phyloP scores from a whole-genome alignment of 2,329 filamentous ascomycete genomes.

The Bipolaris cookei region DNA sequence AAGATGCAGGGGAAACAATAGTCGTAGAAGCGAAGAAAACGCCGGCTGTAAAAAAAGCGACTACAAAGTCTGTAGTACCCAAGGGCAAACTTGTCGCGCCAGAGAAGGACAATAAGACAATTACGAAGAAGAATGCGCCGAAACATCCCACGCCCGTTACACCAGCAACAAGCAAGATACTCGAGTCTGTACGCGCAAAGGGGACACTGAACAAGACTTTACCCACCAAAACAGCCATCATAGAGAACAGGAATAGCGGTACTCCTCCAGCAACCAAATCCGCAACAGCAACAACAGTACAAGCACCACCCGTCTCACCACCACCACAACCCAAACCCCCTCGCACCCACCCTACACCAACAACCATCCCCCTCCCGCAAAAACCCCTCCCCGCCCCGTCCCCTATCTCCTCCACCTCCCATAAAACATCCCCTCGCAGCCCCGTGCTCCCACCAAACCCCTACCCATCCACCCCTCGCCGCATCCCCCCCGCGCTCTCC shows the following conservation, averaged over 20 bases:
- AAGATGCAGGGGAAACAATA: slow-evolving; percentile 18
- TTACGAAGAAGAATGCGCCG: slow-evolving; percentile 21
- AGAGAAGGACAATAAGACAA: slow-evolving; percentile 22
- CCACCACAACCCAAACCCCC: not conserved
- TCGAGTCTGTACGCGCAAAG: slow-evolving; percentile 37
- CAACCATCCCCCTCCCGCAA: slow-evolving; percentile 33
- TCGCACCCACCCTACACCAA: not conserved
- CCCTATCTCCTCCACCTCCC: slow-evolving; percentile 4
- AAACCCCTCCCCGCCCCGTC: slow-evolving; percentile 24
- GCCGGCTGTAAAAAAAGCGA: slow-evolving; percentile 30
- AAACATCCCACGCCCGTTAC: slow-evolving; percentile 35
- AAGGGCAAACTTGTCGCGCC: slow-evolving; percentile 22
- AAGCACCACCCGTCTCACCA: slow-evolving; percentile 8
- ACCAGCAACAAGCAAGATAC: slow-evolving; percentile 39
- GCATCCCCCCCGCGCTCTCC: slow-evolving; percentile 1
- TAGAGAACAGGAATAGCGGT: not conserved
- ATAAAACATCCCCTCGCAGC: slow-evolving; percentile 3
- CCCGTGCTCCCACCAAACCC: not conserved
- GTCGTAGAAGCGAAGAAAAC: slow-evolving; percentile 27
- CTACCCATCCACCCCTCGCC: not conserved
- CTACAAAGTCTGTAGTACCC: slow-evolving; percentile 27
- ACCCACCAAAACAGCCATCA: not conserved
- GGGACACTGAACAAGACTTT: slow-evolving; percentile 26
- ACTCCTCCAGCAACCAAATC: not conserved
- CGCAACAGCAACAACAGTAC: slow-evolving; percentile 2